Base-by-base conservation (phyloP, 768 basidiomycete species). In the Phlegmacium glaucopus region DNA sequence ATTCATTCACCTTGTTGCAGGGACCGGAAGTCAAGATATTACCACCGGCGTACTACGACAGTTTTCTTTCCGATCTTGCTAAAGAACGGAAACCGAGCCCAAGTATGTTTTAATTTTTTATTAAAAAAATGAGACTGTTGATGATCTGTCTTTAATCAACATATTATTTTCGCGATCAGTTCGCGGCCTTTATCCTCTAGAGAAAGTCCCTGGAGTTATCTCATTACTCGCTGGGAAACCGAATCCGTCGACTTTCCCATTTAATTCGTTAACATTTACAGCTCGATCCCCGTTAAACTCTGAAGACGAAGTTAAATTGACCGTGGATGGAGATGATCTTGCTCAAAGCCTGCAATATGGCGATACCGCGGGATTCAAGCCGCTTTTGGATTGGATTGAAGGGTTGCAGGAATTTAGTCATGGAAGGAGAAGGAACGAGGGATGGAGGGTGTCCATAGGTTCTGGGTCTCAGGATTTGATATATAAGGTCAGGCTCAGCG, bases 191-290 rank as follows among this genome's bases (percentile, higher is more conserved):
- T 77, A 82, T 48, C 90, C 84, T 0, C 74, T 94, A 22, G 95
- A 97, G 65, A 74, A 75, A 16, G 77, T 70, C 1, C 91, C 93
- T 0, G 89, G 89, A 0, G 62, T 90, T 30, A 83, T 94, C 46
- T 90, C 87, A 3, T 64, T 94, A 27, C 79, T 94, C 6, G 94
- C 93, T 0, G 95, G 95, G 22, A 93, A 94, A 65, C 95, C 95
- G 6, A 94, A 95, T 59, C 76, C 84, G 7, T 71, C 76, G n/a
- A 87, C 90, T 15, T 98, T 97, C 70, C 95, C 95, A 1, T 90
- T 98, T 70, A 82, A 83, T 2, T 83, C 85, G 0, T 70, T 98
- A 55, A 83, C 77, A 46, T 82, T 90, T 64, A 79, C 72, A 1
- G 74, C 82, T 4, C 69, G 74, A 15, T 77, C 80, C 9, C 79